phyloP scores from a whole-genome alignment of 306 rosid genomes.

The Pueraria montana region DNA sequence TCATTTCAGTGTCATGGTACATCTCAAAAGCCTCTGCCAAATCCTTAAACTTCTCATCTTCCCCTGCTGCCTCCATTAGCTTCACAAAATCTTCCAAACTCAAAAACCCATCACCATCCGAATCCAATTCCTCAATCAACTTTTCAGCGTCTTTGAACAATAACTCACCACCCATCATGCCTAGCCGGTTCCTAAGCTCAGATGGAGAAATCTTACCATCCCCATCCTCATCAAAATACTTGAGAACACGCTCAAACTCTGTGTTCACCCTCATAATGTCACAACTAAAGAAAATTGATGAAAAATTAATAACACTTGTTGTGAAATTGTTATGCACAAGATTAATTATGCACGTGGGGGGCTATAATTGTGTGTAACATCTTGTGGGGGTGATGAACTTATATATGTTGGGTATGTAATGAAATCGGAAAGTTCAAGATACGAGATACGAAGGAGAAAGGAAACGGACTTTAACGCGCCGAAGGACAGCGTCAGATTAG shows the following conservation, averaged over 20 bases:
- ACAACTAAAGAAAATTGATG: not conserved
- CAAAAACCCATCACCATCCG: conserved; percentile 57
- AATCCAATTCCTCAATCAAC: conserved; percentile 58
- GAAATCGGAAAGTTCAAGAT: no score
- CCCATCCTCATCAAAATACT: conserved; percentile 69
- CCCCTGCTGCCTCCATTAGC: conserved; percentile 1
- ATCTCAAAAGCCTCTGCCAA: conserved; percentile 42
- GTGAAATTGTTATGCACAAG: not conserved
- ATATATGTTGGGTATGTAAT: no score
- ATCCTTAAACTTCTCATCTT: conserved; percentile 31
- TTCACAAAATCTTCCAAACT: conserved; percentile 31
- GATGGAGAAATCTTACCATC: conserved; percentile 69
- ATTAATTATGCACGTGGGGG: no score
- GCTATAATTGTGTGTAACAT: not conserved
- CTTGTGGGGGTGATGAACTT: not conserved
- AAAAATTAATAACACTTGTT: not conserved
- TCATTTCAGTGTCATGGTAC: not conserved
- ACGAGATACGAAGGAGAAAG: no score
- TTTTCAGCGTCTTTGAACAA: conserved; percentile 50
- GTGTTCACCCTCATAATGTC: not conserved
- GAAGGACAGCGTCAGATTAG: no score
- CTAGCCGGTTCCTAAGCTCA: conserved; percentile 55
- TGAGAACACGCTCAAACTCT: conserved; percentile 55
- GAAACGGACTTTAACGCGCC: no score
- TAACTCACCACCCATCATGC: conserved; percentile 56